These are phyloP conservation scores for Onygena corvina DNA, from an alignment of 2,329 filamentous ascomycete genomes.

Conservation along the genomic window DNA sequence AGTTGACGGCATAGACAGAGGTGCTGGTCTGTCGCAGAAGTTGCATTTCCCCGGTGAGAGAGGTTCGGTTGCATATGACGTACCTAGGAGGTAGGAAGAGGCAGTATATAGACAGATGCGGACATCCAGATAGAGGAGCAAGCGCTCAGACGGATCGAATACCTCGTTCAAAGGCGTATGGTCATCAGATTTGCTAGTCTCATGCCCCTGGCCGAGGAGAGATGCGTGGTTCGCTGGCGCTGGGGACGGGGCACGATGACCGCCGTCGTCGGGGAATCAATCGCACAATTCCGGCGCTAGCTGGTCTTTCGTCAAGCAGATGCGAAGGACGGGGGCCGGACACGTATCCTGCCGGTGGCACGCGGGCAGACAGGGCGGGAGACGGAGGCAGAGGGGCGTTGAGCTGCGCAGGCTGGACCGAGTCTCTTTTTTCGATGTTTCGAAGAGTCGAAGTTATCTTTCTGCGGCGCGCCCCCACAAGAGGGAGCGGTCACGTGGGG, in stretches of 20 bases:
- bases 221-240: not conserved
- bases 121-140: not conserved
- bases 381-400: not conserved
- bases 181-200: not conserved
- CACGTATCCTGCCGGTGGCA: not conserved
- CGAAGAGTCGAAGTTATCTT: not conserved
- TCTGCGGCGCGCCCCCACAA: not conserved
- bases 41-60: not conserved
- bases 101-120: not conserved
- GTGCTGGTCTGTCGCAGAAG: not conserved
- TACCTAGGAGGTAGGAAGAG: not conserved
- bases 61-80: not conserved
- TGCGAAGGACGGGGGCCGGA: not conserved
- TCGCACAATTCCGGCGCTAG: conserved; percentile 6
- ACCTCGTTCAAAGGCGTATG: not conserved
- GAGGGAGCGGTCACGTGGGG: not conserved
- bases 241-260: not conserved
- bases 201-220: not conserved
- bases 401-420: not conserved
- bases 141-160: not conserved
- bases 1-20: no score
- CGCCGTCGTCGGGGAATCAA: conserved; percentile 2
- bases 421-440: not conserved
- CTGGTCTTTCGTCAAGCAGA: not conserved
- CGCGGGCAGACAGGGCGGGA: not conserved